Conservation (phyloP, 2,329 filamentous ascomycete genomes). For the Stromatinia cepivora region DNA sequence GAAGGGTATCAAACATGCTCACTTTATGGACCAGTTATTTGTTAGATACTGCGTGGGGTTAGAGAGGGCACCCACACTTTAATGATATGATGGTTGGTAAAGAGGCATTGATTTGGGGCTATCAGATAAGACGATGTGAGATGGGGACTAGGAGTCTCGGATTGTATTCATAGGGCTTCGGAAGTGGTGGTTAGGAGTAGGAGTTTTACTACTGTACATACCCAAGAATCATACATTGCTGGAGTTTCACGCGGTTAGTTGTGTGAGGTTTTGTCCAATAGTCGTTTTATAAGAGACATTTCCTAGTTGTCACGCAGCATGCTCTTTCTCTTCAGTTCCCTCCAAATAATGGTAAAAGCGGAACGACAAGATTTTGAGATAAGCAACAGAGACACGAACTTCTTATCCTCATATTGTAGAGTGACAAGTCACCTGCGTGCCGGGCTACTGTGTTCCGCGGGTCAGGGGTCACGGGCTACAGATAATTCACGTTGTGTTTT, state of each 20-base stretch:
- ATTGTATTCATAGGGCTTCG: not conserved
- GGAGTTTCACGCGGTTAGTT: not conserved
- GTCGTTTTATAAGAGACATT: not conserved
- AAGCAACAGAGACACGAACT: constrained; percentile 1
- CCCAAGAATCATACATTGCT: not conserved
- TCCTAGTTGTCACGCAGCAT: constrained; percentile 2
- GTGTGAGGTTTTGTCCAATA: not conserved
- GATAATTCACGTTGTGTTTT: not conserved
- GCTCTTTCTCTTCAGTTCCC: not conserved
- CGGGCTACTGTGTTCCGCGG: not conserved
- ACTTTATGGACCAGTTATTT: constrained; percentile 83
- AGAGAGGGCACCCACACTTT: constrained; percentile 38
- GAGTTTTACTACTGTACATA: not conserved
- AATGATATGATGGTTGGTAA: constrained; percentile 20
- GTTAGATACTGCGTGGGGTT: constrained; percentile 65
- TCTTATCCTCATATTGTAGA: not conserved
- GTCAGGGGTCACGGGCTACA: not conserved
- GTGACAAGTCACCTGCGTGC: not conserved
- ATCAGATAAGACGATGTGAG: not conserved
- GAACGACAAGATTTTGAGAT: constrained; percentile 11
- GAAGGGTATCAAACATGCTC: constrained; percentile 83
- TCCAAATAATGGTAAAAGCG: not conserved
- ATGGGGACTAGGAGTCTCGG: not conserved
- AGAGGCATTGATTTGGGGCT: not conserved
- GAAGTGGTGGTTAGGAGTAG: not conserved